Base-by-base conservation (phyloP, 1,284 basidiomycete genomes). In the Papiliotrema laurentii region DNA sequence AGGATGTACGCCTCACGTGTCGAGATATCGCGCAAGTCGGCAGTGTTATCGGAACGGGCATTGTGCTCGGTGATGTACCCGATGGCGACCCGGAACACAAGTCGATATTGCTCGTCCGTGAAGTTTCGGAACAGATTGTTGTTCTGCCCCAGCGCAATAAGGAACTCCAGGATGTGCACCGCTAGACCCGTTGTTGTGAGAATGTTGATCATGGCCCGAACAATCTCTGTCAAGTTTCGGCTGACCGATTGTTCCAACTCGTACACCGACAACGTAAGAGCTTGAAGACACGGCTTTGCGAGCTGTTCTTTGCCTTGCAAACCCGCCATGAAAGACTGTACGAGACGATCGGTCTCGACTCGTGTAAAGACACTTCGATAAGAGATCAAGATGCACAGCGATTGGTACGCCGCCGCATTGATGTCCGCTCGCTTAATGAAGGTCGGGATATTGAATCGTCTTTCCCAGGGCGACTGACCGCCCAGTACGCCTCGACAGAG, bases 161-260 rank as follows among this genome's bases (percentile, higher is more conserved):
- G 82, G 69, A 98, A 89, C 61, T 90, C 90, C 55, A 98, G 82
- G 66, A 98, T 96, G 68, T 98, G 93, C 10, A 96, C 89, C 3
- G 91, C 89, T 79, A 97, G 88, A 43, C 85, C 84, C 3, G 89
- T 85, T 50, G 90, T 93, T 2, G 90, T 91, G 82, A 97, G 92
- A 71, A 98, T 94, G 65, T 89, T 88, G 7, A 88, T 87, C 33
- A 97, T 80, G 69, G 89, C 90, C 59, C 89, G 85, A 48, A 98
- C 78, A 52, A 97, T 91, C 34, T 81, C 77, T 9, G 87, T 80
- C 33, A 97, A 78, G 62, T 81, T 83, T 59, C 86, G 89, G 21
- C 86, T 88, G 70, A 94, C 83, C 11, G 89, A 89, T 27, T 83
- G 77, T 50, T 86, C 86, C 30, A 98, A 77, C 69, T 98, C 96